Evolutionary conservation across 177 flowering plant species (phyloP).

Genomic region (Vitis hybrid): DNA sequence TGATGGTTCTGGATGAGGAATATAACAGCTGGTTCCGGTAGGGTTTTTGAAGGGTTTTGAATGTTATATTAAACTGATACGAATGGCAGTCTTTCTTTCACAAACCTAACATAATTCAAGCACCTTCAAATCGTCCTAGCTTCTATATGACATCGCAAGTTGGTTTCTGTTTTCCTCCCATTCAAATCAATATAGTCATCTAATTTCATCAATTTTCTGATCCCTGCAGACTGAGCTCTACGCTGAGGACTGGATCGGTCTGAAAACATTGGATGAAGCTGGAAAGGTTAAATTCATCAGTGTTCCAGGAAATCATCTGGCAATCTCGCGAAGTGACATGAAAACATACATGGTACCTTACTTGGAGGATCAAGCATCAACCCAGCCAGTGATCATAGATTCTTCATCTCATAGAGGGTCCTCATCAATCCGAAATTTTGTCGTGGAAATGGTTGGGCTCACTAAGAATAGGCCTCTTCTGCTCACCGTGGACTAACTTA

Average conservation of each 20-base stretch:
- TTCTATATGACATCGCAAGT: neutral
- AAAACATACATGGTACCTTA: slow-evolving; percentile 46
- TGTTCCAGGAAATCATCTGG: slow-evolving; percentile 43
- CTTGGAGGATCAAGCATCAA: slow-evolving; percentile 27
- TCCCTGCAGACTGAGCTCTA: slow-evolving; percentile 47
- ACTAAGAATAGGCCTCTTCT: slow-evolving; percentile 16
- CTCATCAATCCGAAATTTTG: slow-evolving; percentile 11
- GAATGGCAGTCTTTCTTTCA: neutral
- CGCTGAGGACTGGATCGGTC: slow-evolving; percentile 59
- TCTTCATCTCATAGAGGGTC: slow-evolving; percentile 15
- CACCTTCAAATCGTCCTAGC: neutral
- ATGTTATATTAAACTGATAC: neutral
- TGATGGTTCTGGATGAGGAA: neutral
- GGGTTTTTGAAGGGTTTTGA: neutral
- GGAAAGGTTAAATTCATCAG: slow-evolving; percentile 50
- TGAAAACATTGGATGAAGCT: slow-evolving; percentile 53
- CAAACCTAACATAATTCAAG: neutral
- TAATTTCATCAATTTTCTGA: neutral
- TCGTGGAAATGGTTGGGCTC: slow-evolving; percentile 15
- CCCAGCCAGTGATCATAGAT: neutral
- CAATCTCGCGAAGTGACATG: slow-evolving; percentile 38
- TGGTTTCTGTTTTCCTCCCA: neutral
- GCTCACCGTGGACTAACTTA: neutral
- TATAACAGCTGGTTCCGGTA: neutral
- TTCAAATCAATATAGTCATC: neutral